Evolutionary conservation across 345 rosid species (phyloP), one percentile per base, ranked within the genome.

Genomic region (Draba incana): DNA sequence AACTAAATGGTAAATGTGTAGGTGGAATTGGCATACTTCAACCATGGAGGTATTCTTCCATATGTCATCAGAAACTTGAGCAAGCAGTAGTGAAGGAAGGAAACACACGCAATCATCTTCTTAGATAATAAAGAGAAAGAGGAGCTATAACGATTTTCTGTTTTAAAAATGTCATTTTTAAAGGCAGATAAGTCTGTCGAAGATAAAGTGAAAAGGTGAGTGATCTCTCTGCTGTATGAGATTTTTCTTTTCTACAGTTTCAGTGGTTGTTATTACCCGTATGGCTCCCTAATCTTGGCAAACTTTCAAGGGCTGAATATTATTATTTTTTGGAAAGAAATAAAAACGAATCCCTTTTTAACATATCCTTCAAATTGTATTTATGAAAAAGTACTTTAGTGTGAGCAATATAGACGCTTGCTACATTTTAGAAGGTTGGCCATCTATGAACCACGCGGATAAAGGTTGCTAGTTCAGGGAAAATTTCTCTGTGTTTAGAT

Each of bases 11-110:
- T 51, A 57, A 4, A 44, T 42, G 68, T 79, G 66, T 77, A 95
- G 99, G 99, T 95, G 81, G 99, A 95, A 59, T 80, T 95, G 89
- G 94, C 70, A 0, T 95, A 95, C 76, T 95, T 88, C 83, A 78
- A 85, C 68, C 78, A 89, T 28, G 99, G 99, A 69, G 99, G 98
- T 16, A 95, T 95, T n/a, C 96, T 95, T 78, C 99, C 97, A 4
- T 92, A 85, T 31, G 98, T 82, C 12, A 95, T 95, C 53, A 82
- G 99, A 69, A 92, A 84, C 81, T 81, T 95, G 76, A 86, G 65
- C 76, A 82, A 81, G 78, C 82, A 84, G 59, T 89, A 69, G 70
- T 15, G 63, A 52, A 38, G 62, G 15, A 44, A 28, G 52, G 39
- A 37, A 37, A 15, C 4, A 24, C 31, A 15, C 42, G 33, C 51